Conservation (phyloP, 225 moss, liverwort and hornwort species). For the Polytrichum commune region DNA sequence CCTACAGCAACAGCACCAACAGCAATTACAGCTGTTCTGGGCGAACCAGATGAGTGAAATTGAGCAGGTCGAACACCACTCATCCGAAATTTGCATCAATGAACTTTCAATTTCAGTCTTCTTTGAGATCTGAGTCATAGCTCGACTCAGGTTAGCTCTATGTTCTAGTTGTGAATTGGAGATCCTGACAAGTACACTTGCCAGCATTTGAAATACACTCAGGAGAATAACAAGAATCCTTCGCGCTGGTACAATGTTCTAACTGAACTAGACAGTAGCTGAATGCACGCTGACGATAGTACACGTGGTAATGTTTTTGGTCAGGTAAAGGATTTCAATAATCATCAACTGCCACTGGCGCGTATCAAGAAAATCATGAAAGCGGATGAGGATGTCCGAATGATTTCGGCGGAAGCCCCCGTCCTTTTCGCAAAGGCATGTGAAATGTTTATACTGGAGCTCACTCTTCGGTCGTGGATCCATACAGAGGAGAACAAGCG, state of each 20-base stretch:
- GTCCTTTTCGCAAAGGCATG: slow-evolving; percentile 71
- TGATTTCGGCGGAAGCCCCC: slow-evolving; percentile 72
- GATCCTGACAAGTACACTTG: too few species aligned
- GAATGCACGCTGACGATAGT: too few species aligned
- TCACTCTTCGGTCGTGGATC: slow-evolving; percentile 69
- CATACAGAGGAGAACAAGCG: slow-evolving; percentile 77
- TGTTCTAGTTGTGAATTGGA: too few species aligned
- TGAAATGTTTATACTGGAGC: slow-evolving; percentile 69
- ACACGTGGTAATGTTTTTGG: too few species aligned
- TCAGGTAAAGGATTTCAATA: slow-evolving; percentile 50
- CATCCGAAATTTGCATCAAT: too few species aligned
- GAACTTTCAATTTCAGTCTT: too few species aligned
- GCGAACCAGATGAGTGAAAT: slow-evolving; percentile 90
- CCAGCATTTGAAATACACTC: too few species aligned
- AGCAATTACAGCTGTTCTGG: slow-evolving; percentile 96
- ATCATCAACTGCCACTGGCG: slow-evolving; percentile 64
- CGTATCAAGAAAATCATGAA: slow-evolving; percentile 80
- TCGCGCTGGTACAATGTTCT: too few species aligned
- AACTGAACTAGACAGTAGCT: too few species aligned
- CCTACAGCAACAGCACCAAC: slow-evolving; percentile 84
- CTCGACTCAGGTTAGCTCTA: too few species aligned
- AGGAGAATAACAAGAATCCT: too few species aligned
- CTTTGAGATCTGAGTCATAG: too few species aligned
- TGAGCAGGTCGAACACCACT: slow-evolving; percentile 58
- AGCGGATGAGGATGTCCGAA: slow-evolving; percentile 65